Evolutionary conservation across 1,139 yeast species (phyloP).

Genomic region (Ogataea hybrid): DNA sequence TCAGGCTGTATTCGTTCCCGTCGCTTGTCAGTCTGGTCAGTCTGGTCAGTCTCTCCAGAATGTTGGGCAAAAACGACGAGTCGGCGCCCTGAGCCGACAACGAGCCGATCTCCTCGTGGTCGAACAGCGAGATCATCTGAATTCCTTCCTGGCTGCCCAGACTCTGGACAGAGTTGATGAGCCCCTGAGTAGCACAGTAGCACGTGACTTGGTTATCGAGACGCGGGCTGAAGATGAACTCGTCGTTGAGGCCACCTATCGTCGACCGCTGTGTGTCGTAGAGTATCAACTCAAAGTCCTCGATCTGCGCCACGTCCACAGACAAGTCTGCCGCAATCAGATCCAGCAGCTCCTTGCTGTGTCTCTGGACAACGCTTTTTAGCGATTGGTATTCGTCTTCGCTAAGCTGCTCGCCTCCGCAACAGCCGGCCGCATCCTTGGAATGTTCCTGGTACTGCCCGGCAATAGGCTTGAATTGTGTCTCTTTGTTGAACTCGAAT

Average conservation of each 20-base stretch:
- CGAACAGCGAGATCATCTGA: constrained; percentile 76
- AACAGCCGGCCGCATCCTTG: constrained; percentile 31
- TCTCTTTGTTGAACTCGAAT: constrained; percentile 88
- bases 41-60: constrained; percentile 63
- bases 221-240: constrained; percentile 91
- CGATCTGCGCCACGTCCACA: constrained; percentile 54
- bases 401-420: constrained; percentile 47
- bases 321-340: constrained; percentile 65
- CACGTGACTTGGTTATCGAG: constrained; percentile 89
- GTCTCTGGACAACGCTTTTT: constrained; percentile 67
- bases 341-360: constrained; percentile 65
- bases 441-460: constrained; percentile 45
- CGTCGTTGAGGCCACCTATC: constrained; percentile 86
- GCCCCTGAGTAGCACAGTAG: constrained; percentile 71
- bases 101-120: constrained; percentile 96
- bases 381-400: constrained; percentile 64
- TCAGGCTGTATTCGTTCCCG: constrained; percentile 31
- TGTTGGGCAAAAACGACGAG: constrained; percentile 82
- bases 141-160: constrained; percentile 53
- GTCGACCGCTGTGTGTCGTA: constrained; percentile 82
- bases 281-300: constrained; percentile 87
- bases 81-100: constrained; percentile 96
- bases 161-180: constrained; percentile 52
- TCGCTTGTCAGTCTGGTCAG: constrained; percentile 42
- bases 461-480: constrained; percentile 82